Evolutionary conservation across 176 grass and related monocot genomes (phyloP), one percentile per base, ranked within the genome.

Genomic region (Alopecurus myosuroides): DNA sequence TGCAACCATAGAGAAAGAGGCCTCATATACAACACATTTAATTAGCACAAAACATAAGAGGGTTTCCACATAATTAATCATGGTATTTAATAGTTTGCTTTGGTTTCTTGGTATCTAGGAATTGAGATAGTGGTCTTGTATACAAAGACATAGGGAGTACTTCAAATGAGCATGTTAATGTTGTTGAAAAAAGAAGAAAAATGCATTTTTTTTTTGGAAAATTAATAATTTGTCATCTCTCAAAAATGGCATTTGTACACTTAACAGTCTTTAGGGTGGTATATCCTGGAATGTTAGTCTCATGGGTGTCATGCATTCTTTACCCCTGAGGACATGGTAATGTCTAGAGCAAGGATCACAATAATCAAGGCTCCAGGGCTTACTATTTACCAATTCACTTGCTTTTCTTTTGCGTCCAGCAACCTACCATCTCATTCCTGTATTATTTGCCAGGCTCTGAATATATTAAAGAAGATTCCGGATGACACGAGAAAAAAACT

Each of bases 381-480:
- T 30, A 74, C 70, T 74, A 41, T 22, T 48, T 74, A 73, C 40
- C 1, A 13, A 45, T 25, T 74, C 14, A 48, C 25, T 28, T 29
- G 30, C 9, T 45, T 48, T 64, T 33, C 60, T 73, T 50, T 50
- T 50, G 22, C 70, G 77, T 82, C 11, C 42, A 71, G 56, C 40
- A 86, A 72, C 13, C 3, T 12, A 72, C 50, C 81, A 36, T 49
- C 41, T 77, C 17, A 64, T 86, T 82, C 39, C 30, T 44, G 11
- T 78, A 36, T 85, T 77, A 61, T 76, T 84, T 88, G 29, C 76
- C 88, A 98, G 93, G 93, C 77, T 79, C 80, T 95, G 28, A 98
- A 95, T 84, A 94, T 98, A 77, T 79, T 98, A 64, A 88, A 91
- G 74, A 85, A 82, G 77, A 90, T 98, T 68, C 88, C 97, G 3